A percentile compares a stretch with the other conserved stretches of the same genome.
Conservation (phyloP, 108 stramenopile genomes). For the Mayamaea pseudoterrestris region DNA sequence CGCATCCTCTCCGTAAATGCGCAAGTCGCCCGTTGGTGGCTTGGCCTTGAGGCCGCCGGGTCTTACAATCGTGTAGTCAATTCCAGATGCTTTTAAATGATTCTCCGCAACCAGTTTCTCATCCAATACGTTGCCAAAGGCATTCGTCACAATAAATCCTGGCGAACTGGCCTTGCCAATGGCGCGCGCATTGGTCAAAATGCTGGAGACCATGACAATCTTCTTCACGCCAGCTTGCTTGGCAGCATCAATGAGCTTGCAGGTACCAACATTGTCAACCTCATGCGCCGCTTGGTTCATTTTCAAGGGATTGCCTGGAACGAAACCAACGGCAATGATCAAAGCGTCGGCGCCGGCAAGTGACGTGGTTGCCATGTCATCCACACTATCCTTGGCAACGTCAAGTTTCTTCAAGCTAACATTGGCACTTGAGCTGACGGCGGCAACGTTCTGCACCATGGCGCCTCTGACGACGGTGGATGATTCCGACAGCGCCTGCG, state of each 20-base stretch:
- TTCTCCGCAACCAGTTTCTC: constrained; percentile 74
- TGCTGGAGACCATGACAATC: constrained; percentile 67
- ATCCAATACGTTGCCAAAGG: constrained; percentile 71
- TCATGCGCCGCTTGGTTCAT: constrained; percentile 67
- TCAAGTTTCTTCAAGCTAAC: constrained; percentile 44
- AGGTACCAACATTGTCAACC: constrained; percentile 73
- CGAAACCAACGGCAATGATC: constrained; percentile 67
- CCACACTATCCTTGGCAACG: constrained; percentile 42
- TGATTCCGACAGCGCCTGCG: constrained; percentile 31
- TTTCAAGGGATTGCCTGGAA: constrained; percentile 65
- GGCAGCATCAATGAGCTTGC: constrained; percentile 69
- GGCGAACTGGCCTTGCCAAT: constrained; percentile 80
- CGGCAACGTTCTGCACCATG: constrained; percentile 55
- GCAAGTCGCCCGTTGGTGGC: constrained; percentile 42
- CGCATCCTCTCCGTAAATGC: constrained; percentile 59
- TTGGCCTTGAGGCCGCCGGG: constrained; percentile 73
- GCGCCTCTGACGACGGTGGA: constrained; percentile 61
- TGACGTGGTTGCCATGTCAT: constrained; percentile 25
- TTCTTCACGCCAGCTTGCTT: constrained; percentile 58
- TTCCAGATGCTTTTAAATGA: constrained; percentile 36
- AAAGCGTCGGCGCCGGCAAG: constrained; percentile 46
- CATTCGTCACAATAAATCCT: constrained; percentile 69
- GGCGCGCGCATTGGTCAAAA: constrained; percentile 57
- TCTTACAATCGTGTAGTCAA: constrained; percentile 77
- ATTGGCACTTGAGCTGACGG: constrained; percentile 29